Evolutionary conservation across 495 filamentous ascomycete genomes (phyloP), one percentile per base, ranked within the genome.

Genomic region (Podospora pseudoanserina): DNA sequence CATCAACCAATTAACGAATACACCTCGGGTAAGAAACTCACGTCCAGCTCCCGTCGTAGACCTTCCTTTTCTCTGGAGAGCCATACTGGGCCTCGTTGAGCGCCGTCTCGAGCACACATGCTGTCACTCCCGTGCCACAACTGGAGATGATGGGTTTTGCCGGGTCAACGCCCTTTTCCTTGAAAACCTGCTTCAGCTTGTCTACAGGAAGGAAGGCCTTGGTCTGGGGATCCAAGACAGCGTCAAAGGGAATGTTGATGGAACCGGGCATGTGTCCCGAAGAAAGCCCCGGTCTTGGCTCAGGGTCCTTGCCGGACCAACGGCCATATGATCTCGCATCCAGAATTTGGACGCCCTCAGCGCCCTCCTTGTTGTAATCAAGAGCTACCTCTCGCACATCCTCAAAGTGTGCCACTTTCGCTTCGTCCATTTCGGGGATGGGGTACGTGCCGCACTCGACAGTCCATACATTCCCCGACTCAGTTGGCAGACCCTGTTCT

Each of bases 31-130:
- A 11, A 16, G n/a, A 6, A n/a, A 92, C 92, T 90, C 77, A 96
- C 91, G 94, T 97, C 95, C 95, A 98, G 73, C 93, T 97, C 18
- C 95, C 95, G 83, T 98, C 95, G 76, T 99, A 99, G 28, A 97
- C 82, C 73, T 86, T 89, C 68, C 91, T 87, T 56, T 87, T 88
- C 49, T 87, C 84, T 6, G 87, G 81, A 44, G 86, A 80, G 15
- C 89, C 90, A 74, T 86, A 92, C 26, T 89, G 90, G 19, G 94
- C 93, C 74, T 91, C 89, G 28, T 82, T 85, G 53, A 99, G 79
- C 5, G 95, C 95, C 30, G 92, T 90, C 74, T 99, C 95, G 67
- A 99, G 87, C 19, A 97, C 86, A 15, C 89, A 90, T n/a, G 96
- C 96, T 2, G 93, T 98, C 53, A 99, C 95, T 28, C 95, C 95